Percentiles rank a stretch among this genome's conserved stretches.
Conservation (phyloP, 345 rosid genomes). For the Gynandropsis gynandra region DNA sequence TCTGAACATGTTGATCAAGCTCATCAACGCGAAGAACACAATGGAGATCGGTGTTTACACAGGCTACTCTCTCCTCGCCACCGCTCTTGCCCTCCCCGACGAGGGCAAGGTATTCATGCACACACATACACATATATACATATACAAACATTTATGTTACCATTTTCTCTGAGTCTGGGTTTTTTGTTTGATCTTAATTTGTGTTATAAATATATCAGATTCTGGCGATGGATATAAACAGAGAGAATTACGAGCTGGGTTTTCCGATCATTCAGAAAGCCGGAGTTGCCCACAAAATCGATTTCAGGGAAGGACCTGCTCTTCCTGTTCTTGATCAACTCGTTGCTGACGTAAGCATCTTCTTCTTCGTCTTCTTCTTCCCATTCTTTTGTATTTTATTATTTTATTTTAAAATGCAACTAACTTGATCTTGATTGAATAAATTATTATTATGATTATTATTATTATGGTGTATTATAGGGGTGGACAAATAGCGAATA, state of each 20-base stretch:
- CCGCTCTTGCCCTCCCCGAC: conserved; percentile 95
- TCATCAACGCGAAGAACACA: conserved; percentile 94
- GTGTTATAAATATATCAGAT: conserved; percentile 43
- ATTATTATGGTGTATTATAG: no score
- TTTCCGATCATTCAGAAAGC: conserved; percentile 84
- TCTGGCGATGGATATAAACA: conserved; percentile 88
- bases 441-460: no score
- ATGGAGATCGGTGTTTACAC: conserved; percentile 99
- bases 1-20: conserved; percentile 81
- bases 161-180: no score
- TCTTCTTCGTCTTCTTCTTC: neutral
- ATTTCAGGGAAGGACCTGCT: conserved; percentile 96
- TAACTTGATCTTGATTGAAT: no score
- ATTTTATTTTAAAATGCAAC: no score
- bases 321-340: conserved; percentile 79
- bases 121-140: neutral
- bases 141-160: neutral
- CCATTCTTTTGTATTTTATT: no score
- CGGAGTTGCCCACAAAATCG: conserved; percentile 92
- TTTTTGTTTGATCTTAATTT: neutral
- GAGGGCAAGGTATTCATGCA: conserved; percentile 57
- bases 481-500: no score
- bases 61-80: conserved; percentile 92
- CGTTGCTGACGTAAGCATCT: conserved; percentile 67
- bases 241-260: conserved; percentile 89